Conservation (phyloP, 2,329 filamentous ascomycete genomes). For the Exophiala calicioides region DNA sequence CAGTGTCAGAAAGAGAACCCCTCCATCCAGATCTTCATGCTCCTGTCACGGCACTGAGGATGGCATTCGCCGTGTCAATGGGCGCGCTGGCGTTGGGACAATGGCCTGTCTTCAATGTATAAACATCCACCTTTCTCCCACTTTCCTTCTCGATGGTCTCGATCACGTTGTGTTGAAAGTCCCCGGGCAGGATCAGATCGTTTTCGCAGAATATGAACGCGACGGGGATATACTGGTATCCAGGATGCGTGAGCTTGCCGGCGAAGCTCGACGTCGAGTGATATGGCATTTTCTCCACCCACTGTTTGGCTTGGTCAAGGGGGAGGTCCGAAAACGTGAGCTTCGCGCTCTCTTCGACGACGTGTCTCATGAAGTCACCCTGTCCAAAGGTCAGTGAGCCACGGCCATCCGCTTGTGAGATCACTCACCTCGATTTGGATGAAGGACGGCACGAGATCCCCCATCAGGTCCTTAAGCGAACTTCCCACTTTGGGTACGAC, state of each 20-base stretch:
- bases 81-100: constrained; percentile 32
- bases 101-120: constrained; percentile 35
- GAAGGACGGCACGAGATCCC: constrained; percentile 4
- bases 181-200: constrained; percentile 40
- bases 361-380: constrained; percentile 20
- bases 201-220: constrained; percentile 44
- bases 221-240: constrained; percentile 42
- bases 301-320: constrained; percentile 23
- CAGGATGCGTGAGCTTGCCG: constrained; percentile 36
- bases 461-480: constrained; percentile 15
- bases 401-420: background rate
- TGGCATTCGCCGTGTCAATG: constrained; percentile 27
- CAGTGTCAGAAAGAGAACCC: too few relatives aligned
- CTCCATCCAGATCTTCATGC: constrained; percentile 4
- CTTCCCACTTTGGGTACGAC: constrained; percentile 21
- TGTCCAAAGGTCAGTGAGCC: constrained; percentile 1
- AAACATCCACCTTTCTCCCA: constrained; percentile 38
- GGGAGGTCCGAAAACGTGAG: constrained; percentile 16
- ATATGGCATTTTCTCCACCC: constrained; percentile 22
- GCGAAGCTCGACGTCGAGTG: constrained; percentile 37
- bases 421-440: constrained; percentile 14
- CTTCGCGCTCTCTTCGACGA: constrained; percentile 14
- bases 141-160: constrained; percentile 35
- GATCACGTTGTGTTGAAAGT: constrained; percentile 37
- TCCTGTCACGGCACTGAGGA: constrained; percentile 10